Evolutionary conservation across 2,329 filamentous ascomycete species (phyloP).

Genomic region (Talaromyces sp.): DNA sequence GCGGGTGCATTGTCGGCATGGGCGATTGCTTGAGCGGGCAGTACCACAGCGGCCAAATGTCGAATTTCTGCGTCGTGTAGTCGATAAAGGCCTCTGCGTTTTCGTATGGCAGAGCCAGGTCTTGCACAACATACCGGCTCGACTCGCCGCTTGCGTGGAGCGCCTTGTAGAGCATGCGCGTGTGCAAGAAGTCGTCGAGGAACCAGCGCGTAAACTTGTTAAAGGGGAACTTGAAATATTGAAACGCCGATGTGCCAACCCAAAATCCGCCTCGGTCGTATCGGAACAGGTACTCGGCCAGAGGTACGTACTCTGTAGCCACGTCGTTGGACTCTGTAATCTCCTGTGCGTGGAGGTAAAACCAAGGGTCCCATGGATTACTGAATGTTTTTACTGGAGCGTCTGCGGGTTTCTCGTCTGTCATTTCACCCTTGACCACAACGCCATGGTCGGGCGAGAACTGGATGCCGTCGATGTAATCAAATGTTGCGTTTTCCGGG

Average conservation of each 20-base stretch:
- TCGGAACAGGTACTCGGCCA: constrained; percentile 36
- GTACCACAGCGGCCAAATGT: constrained; percentile 56
- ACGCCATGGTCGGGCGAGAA: constrained; percentile 54
- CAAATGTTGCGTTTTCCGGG: constrained; percentile 29
- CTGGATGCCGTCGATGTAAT: constrained; percentile 68
- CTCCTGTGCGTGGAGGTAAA: constrained; percentile 63
- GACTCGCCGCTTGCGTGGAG: constrained; percentile 56
- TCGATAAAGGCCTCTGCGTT: constrained; percentile 50
- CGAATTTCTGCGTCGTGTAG: constrained; percentile 45
- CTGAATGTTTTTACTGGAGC: constrained; percentile 47
- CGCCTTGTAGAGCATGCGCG: constrained; percentile 59
- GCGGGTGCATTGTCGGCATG: constrained; percentile 14
- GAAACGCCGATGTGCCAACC: constrained; percentile 57
- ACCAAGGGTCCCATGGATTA: constrained; percentile 64
- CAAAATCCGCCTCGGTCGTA: constrained; percentile 64
- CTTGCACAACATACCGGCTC: constrained; percentile 58
- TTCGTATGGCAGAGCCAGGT: constrained; percentile 55
- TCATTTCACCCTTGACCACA: constrained; percentile 58
- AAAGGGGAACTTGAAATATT: constrained; percentile 59
- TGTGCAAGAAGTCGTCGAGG: constrained; percentile 59
- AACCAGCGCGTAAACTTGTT: constrained; percentile 55
- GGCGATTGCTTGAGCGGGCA: constrained; percentile 44
- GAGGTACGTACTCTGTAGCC: constrained; percentile 48
- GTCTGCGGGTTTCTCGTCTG: constrained; percentile 39
- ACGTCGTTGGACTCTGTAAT: constrained; percentile 5